These are phyloP conservation scores for Warburgia ugandensis DNA, from an alignment of 164 flowering plant genomes.

Conservation along the genomic window DNA sequence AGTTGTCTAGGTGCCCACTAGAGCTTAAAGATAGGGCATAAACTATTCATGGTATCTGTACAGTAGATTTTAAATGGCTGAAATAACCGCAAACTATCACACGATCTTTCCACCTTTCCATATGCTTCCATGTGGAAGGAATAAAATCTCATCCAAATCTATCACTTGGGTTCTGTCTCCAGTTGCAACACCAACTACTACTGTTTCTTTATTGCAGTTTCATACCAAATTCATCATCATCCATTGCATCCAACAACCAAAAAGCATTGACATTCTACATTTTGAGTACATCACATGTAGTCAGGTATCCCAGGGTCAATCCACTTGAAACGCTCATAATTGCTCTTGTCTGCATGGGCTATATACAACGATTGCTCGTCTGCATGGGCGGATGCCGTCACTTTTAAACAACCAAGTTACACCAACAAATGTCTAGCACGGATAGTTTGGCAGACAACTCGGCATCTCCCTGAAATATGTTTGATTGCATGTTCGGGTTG, in stretches of 20 bases:
- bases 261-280: background rate
- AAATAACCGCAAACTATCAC: background rate
- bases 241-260: background rate
- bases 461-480: too few species aligned
- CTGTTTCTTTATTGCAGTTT: background rate
- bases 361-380: too few species aligned
- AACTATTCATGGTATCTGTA: slow-evolving; percentile 1
- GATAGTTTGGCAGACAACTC: too few species aligned
- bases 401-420: too few species aligned
- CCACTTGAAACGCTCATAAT: too few species aligned
- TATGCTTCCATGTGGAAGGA: background rate
- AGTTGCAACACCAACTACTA: background rate
- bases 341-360: too few species aligned
- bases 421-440: too few species aligned
- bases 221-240: background rate
- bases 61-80: background rate
- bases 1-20: background rate
- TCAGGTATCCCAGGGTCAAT: background rate
- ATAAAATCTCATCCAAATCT: slow-evolving; percentile 3
- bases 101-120: background rate
- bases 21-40: background rate
- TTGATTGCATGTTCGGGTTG: too few species aligned
- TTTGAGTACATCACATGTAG: slow-evolving; percentile 1
- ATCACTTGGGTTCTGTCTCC: background rate
- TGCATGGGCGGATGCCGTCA: too few species aligned